Base-by-base conservation (phyloP, 2,329 filamentous ascomycete genomes). In the Thielaviopsis punctulata region DNA sequence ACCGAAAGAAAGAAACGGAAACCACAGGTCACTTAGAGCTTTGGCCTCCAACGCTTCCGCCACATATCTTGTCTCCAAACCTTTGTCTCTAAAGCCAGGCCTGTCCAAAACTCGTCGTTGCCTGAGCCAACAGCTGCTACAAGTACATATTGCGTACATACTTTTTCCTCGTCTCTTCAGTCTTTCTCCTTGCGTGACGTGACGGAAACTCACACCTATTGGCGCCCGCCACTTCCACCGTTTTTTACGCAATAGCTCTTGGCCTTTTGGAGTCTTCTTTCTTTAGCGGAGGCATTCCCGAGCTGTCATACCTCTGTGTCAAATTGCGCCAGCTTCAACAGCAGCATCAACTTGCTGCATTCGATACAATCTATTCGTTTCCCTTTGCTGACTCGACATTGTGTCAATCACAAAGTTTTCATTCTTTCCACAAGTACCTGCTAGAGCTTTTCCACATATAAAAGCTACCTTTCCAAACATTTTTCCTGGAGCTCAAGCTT, bases 181-280 rank as follows among this genome's bases (percentile, higher is more conserved):
- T 3, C 15, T 41, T 41, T 18, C n/a, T 41, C 36, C n/a, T 19
- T 41, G 15, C 8, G 36, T 19, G 4, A 3, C 8, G 36, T 19
- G 4, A 3, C n/a, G 8, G 36, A 41, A 18, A 41, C n/a, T 41
- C n/a, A 9, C n/a, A 19, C 36, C 59, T 61, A 61, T 21, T 33
- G 18, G 45, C 45, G 10, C 45, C 45, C 45, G 45, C 23, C 24
- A 19, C 22, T 25, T 21, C 30, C 15, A 13, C 21, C 15, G 23
- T n/a, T 30, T 27, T 24, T 48, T 22, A 48, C n/a, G 30, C 18
- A n/a, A 48, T 13, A 33, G 19, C 4, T 27, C 24, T 15, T 10
- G 30, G 23, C 24, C 15, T 48, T 48, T 48, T 48, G 45, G 45
- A 30, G 45, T 48, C 15, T 22, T 18, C 33, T 30, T 33, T 18